phyloP scores from a whole-genome alignment of 1,284 basidiomycete genomes.

The Microbotryomycetes sp. region DNA sequence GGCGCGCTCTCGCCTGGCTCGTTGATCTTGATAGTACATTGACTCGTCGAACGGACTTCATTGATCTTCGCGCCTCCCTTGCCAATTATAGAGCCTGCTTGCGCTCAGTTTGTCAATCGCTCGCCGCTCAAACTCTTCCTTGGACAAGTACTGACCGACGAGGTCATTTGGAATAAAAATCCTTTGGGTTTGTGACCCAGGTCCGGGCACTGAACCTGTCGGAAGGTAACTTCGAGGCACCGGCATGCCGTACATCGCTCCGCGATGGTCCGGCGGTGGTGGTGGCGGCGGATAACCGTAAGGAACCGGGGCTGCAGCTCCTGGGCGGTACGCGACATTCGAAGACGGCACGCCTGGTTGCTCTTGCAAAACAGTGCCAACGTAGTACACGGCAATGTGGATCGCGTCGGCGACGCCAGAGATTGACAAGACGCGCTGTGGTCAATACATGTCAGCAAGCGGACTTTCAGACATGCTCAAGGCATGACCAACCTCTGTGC shows the following conservation, averaged over 20 bases:
- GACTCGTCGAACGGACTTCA: constrained; percentile 90
- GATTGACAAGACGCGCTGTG: constrained; percentile 88
- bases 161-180: constrained; percentile 98
- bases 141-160: constrained; percentile 55
- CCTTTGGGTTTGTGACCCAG: constrained; percentile 79
- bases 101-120: background rate
- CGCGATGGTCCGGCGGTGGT: background rate
- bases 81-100: constrained; percentile 61
- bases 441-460: constrained; percentile 4
- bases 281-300: constrained; percentile 2
- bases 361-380: constrained; percentile 44
- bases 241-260: constrained; percentile 17
- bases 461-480: background rate
- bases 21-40: constrained; percentile 96
- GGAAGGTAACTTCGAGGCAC: constrained; percentile 6
- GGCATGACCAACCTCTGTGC: constrained; percentile 64
- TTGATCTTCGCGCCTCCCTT: constrained; percentile 99
- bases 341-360: constrained; percentile 38
- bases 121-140: too few relatives aligned
- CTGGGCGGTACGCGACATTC: constrained; percentile 41
- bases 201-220: constrained; percentile 48
- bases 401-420: constrained; percentile 99
- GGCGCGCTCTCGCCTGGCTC: constrained; percentile 74
- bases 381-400: constrained; percentile 79
- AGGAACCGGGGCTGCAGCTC: background rate